phyloP scores from a whole-genome alignment of 805 yeast genomes.

The Candida loeiensis region DNA sequence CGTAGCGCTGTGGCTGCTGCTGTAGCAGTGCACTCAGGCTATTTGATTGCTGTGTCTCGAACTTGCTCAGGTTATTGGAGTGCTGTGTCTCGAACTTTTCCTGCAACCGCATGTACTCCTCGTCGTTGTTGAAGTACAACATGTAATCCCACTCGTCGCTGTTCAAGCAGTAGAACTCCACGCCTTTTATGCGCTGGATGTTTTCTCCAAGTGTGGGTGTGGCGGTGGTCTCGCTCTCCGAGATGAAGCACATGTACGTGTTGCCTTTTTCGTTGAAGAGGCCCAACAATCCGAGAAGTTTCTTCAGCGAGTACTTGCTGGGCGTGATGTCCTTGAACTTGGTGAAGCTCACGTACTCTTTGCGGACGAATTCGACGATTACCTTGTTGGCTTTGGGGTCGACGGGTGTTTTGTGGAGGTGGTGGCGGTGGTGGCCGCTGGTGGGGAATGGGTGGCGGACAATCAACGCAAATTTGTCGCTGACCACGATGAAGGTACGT shows the following conservation, averaged over 20 bases:
- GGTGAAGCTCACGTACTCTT: conserved; percentile 33
- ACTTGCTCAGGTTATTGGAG: no score
- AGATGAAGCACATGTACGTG: conserved; percentile 56
- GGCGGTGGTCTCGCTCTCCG: conserved; percentile 53
- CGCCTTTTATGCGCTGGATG: conserved; percentile 53
- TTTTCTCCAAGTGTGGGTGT: conserved; percentile 54
- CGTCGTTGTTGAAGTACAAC: conserved; percentile 13
- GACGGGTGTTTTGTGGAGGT: conserved; percentile 19
- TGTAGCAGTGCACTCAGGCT: conserved; percentile 11
- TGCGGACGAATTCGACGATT: conserved; percentile 52
- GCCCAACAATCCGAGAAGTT: conserved; percentile 59
- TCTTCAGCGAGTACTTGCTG: conserved; percentile 18
- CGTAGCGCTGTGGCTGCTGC: conserved; percentile 4
- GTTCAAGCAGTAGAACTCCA: conserved; percentile 62
- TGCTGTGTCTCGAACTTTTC: conserved; percentile 2
- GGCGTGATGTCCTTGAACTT: conserved; percentile 45
- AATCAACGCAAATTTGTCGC: conserved; percentile 56
- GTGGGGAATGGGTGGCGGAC: conserved; percentile 48
- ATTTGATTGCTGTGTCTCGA: conserved; percentile 4
- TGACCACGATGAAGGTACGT: conserved; percentile 64
- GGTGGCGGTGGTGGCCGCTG: conserved; percentile 19
- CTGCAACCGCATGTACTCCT: conserved; percentile 1
- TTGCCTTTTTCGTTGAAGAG: conserved; percentile 51
- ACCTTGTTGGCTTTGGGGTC: conserved; percentile 35
- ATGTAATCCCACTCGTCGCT: conserved; percentile 50